These are phyloP conservation scores for Claviceps humidiphila DNA, from an alignment of 2,329 filamentous ascomycete species.

Conservation along the genomic window DNA sequence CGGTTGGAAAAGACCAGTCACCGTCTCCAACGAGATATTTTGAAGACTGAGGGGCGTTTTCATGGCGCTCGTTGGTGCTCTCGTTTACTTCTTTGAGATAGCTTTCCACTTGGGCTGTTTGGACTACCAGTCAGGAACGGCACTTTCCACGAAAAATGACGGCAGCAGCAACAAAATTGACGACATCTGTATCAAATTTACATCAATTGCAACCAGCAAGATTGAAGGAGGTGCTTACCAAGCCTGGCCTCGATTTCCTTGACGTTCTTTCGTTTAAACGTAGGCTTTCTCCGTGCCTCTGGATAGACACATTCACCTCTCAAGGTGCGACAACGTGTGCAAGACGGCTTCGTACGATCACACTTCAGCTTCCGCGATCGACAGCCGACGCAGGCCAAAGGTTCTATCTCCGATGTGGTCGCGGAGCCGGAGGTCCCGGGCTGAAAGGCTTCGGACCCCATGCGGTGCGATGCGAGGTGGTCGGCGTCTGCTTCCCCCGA, in stretches of 20 bases:
- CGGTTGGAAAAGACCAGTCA: conserved; percentile 7
- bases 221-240: conserved; percentile 36
- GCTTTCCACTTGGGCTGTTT: conserved; percentile 65
- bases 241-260: conserved; percentile 80
- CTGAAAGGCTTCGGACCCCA: background rate
- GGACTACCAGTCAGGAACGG: background rate
- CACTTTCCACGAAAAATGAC: background rate
- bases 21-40: conserved; percentile 2
- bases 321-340: conserved; percentile 64
- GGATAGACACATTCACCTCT: conserved; percentile 69
- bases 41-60: conserved; percentile 1
- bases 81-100: conserved; percentile 55
- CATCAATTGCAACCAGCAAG: background rate
- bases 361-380: conserved; percentile 77
- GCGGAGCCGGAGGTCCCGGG: background rate
- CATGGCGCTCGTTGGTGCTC: conserved; percentile 7
- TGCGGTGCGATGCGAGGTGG: background rate
- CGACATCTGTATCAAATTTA: background rate
- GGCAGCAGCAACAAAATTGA: background rate
- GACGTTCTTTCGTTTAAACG: conserved; percentile 79
- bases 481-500: too few relatives aligned
- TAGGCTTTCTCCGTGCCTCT: conserved; percentile 76
- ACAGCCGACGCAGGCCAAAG: conserved; percentile 71
- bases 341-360: conserved; percentile 67
- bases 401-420: conserved; percentile 19